Evolutionary conservation across 306 rosid genomes (phyloP).

Genomic region (Sphenostylis stenocarpa): DNA sequence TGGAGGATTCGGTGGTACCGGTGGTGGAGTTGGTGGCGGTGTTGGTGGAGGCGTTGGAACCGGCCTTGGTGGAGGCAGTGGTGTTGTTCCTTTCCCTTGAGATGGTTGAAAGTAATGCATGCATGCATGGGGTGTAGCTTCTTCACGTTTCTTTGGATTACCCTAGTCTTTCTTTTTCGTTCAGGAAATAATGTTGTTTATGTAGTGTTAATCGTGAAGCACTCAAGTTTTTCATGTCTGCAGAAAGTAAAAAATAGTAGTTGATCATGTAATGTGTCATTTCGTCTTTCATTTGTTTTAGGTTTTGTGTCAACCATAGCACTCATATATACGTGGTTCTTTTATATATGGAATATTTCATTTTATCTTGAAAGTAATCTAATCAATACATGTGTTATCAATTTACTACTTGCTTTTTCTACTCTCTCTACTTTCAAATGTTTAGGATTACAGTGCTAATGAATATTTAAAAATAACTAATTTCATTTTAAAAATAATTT

Average conservation of each 20-base stretch:
- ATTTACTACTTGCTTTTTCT: background rate
- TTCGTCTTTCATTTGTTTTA: conserved; percentile 1
- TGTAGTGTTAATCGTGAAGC: background rate
- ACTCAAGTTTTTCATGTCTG: background rate
- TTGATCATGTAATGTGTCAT: background rate
- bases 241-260: background rate
- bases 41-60: conserved; percentile 32
- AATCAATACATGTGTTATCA: conserved; percentile 3
- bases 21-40: conserved; percentile 46
- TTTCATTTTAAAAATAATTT: no score
- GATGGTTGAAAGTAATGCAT: background rate
- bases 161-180: background rate
- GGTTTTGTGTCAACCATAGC: conserved; percentile 9
- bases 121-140: background rate
- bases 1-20: conserved; percentile 38
- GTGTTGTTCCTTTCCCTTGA: conserved; percentile 63
- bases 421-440: background rate
- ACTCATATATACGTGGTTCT: conserved; percentile 17
- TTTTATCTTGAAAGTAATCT: background rate
- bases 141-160: background rate
- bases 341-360: background rate
- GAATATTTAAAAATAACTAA: background rate
- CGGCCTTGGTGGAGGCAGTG: conserved; percentile 39
- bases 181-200: conserved; percentile 3
- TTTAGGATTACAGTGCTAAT: background rate